phyloP scores from a whole-genome alignment of 164 flowering plant species.

The Vitis cinerea region DNA sequence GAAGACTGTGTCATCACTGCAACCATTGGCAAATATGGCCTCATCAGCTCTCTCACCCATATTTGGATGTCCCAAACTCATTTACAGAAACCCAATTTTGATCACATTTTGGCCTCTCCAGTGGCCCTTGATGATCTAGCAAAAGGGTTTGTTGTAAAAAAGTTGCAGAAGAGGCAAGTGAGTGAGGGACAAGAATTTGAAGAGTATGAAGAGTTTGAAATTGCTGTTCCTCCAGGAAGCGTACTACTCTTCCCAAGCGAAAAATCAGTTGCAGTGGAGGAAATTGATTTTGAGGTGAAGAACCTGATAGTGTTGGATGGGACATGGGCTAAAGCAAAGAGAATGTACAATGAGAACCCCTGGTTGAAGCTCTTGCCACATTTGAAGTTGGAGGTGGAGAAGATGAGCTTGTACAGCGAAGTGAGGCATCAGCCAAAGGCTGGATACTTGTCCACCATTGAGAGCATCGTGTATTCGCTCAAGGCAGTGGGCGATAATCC shows the following conservation, averaged over 20 bases:
- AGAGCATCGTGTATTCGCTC: conserved; percentile 77
- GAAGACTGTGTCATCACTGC: conserved; percentile 28
- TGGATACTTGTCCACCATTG: conserved; percentile 84
- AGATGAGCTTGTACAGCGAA: conserved; percentile 67
- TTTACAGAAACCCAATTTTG: conserved; percentile 24
- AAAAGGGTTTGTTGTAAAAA: conserved; percentile 67
- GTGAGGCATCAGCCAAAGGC: conserved; percentile 75
- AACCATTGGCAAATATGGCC: conserved; percentile 39
- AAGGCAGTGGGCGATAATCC: conserved; percentile 59
- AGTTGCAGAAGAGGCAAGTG: conserved; percentile 27
- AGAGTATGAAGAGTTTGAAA: conserved; percentile 56
- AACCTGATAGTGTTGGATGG: conserved; percentile 86
- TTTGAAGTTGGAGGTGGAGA: conserved; percentile 60
- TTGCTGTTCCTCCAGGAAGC: conserved; percentile 64
- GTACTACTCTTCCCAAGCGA: conserved; percentile 70
- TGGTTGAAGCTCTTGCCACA: conserved; percentile 87
- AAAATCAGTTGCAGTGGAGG: conserved; percentile 38
- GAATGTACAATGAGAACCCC: conserved; percentile 83
- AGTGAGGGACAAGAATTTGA: conserved; percentile 23
- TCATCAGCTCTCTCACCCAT: conserved; percentile 29
- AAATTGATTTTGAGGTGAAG: conserved; percentile 55
- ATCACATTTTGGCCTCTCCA: conserved; percentile 30
- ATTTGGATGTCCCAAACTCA: conserved; percentile 16
- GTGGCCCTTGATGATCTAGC: conserved; percentile 33
- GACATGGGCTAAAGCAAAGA: conserved; percentile 87